These are phyloP conservation scores for Pyracantha coccinea DNA, from an alignment of 331 rosid species.

Conservation along the genomic window DNA sequence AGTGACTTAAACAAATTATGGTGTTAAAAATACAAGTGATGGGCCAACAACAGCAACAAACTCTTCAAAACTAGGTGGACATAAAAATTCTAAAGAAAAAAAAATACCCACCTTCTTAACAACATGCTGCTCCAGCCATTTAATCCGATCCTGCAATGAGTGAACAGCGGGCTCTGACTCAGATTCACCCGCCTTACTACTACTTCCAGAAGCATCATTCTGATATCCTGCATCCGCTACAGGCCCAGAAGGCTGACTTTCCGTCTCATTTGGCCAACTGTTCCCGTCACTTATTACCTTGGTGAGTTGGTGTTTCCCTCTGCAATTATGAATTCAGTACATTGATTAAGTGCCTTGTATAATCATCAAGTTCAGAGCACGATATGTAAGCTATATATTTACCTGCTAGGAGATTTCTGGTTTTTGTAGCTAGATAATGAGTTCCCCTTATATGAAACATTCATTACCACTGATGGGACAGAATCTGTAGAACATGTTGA, in stretches of 20 bases:
- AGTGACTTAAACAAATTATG: not conserved
- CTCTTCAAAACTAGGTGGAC: not conserved
- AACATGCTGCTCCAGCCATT: conserved; percentile 50
- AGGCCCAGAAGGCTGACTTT: conserved; percentile 49
- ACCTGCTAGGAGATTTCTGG: conserved; percentile 76
- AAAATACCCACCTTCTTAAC: conserved; percentile 48
- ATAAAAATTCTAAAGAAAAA: not conserved
- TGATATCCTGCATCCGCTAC: conserved; percentile 35
- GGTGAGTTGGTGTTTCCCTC: conserved; percentile 53
- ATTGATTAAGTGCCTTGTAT: conserved; percentile 7
- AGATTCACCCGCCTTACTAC: conserved; percentile 46
- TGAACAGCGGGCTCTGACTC: conserved; percentile 41
- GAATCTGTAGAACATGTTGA: conserved; percentile 97
- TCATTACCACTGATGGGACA: conserved; percentile 63
- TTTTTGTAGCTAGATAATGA: conserved; percentile 37
- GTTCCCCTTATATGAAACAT: conserved; percentile 48
- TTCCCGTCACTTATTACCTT: conserved; percentile 42
- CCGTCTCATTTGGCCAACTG: conserved; percentile 58
- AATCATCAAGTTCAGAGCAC: conserved; percentile 2
- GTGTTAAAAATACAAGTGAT: not conserved
- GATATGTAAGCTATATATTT: conserved; percentile 10
- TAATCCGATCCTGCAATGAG: conserved; percentile 44
- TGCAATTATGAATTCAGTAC: conserved; percentile 30
- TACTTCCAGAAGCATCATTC: conserved; percentile 42
- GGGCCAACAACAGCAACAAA: not conserved